Percentiles rank a stretch among this genome's conserved stretches.
Conservation (phyloP, 495 filamentous ascomycete species). For the Aspergillus biplanus region DNA sequence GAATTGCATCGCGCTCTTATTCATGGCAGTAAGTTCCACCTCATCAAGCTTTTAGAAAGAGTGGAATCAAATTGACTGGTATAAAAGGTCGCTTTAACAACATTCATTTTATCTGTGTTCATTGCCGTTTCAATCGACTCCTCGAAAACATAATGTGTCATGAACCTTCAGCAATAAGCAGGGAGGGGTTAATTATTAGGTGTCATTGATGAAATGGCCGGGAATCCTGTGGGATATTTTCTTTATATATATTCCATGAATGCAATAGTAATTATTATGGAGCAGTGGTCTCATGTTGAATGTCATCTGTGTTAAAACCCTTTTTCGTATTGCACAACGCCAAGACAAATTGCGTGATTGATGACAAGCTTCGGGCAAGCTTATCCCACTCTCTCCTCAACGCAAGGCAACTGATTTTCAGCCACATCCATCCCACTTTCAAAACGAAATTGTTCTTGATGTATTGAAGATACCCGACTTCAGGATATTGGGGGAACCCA, state of each 20-base stretch:
- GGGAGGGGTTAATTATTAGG: neutral
- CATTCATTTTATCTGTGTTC: slow-evolving; percentile 35
- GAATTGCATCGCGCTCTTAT: slow-evolving; percentile 52
- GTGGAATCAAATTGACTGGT: neutral
- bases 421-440: no score
- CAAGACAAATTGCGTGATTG: slow-evolving; percentile 23
- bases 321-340: slow-evolving; percentile 11
- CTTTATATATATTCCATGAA: neutral
- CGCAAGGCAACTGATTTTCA: no score
- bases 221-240: neutral
- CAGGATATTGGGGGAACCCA: no score
- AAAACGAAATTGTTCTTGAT: no score
- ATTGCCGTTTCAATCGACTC: slow-evolving; percentile 35
- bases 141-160: neutral
- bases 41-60: neutral
- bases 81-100: slow-evolving; percentile 28
- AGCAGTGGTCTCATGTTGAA: neutral
- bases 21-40: slow-evolving; percentile 52
- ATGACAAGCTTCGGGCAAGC: neutral
- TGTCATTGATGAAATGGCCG: neutral
- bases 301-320: neutral
- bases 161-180: neutral
- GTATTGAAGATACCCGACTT: no score
- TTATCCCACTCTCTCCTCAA: no score
- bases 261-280: neutral